These are phyloP conservation scores for Salix brachista DNA, from an alignment of 345 rosid species.

Conservation along the genomic window DNA sequence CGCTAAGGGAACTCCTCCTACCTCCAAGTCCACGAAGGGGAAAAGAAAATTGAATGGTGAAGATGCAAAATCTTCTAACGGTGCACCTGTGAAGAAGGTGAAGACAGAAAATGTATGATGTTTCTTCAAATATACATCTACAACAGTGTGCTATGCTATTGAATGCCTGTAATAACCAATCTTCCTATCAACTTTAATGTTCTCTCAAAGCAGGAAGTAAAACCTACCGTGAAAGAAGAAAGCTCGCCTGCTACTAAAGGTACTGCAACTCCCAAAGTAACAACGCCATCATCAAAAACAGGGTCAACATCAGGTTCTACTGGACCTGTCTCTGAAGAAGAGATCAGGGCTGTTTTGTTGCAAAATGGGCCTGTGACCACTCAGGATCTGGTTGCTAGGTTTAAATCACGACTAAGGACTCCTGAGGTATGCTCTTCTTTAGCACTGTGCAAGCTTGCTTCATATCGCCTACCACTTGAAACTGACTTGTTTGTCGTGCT, in stretches of 20 bases:
- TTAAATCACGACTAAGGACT: conserved; percentile 64
- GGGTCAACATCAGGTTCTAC: conserved; percentile 37
- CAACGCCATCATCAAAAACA: conserved; percentile 43
- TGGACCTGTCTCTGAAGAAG: conserved; percentile 85
- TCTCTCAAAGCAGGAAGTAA: conserved; percentile 24
- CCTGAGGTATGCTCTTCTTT: conserved; percentile 47
- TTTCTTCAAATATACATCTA: neutral
- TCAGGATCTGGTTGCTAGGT: conserved; percentile 79
- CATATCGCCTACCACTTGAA: neutral
- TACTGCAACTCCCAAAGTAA: conserved; percentile 35
- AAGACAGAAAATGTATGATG: conserved; percentile 75
- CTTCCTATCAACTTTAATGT: neutral
- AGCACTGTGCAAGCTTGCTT: neutral
- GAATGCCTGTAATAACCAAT: neutral
- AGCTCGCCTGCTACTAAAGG: conserved; percentile 28
- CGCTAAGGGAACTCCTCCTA: conserved; percentile 61
- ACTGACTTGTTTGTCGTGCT: neutral
- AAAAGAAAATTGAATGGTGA: conserved; percentile 76
- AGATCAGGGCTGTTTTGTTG: conserved; percentile 75
- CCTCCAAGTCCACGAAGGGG: conserved; percentile 73
- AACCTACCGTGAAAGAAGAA: conserved; percentile 27
- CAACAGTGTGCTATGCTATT: neutral
- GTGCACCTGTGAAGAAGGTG: conserved; percentile 65
- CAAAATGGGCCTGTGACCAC: conserved; percentile 79
- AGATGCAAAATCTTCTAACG: conserved; percentile 58